Conservation (phyloP, 2,329 filamentous ascomycete genomes). For the Penicillium fuscoglaucum region DNA sequence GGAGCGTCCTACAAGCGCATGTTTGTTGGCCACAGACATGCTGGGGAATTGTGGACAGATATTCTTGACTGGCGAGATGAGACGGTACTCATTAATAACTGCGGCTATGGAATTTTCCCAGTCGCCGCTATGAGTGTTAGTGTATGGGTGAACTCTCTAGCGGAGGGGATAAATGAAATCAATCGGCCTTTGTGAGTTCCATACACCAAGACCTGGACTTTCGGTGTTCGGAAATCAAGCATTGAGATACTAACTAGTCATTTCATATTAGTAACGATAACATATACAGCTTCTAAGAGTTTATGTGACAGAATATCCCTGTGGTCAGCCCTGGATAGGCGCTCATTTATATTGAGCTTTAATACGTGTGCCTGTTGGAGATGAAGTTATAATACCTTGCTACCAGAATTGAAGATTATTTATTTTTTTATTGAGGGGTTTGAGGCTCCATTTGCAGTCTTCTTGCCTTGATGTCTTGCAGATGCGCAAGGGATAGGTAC, state of each 20-base stretch:
- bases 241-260: not conserved
- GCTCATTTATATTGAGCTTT: not conserved
- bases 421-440: too few species aligned
- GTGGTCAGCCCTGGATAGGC: not conserved
- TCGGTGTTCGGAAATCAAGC: not conserved
- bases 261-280: not conserved
- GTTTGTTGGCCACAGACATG: slow-evolving; percentile 60
- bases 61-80: slow-evolving; percentile 56
- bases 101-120: slow-evolving; percentile 61
- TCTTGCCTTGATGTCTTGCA: not conserved
- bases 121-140: slow-evolving; percentile 57
- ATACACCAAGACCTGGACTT: not conserved
- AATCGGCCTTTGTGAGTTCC: slow-evolving; percentile 43
- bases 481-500: not conserved
- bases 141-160: slow-evolving; percentile 61
- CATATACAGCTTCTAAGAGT: not conserved
- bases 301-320: not conserved
- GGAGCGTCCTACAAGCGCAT: slow-evolving; percentile 56
- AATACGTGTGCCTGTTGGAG: not conserved
- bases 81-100: slow-evolving; percentile 58
- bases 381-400: not conserved
- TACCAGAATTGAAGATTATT: not conserved
- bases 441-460: not conserved
- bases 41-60: slow-evolving; percentile 65
- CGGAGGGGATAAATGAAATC: slow-evolving; percentile 53